Base-by-base conservation (phyloP, 1,139 yeast species). In the Geotrichum siamense region DNA sequence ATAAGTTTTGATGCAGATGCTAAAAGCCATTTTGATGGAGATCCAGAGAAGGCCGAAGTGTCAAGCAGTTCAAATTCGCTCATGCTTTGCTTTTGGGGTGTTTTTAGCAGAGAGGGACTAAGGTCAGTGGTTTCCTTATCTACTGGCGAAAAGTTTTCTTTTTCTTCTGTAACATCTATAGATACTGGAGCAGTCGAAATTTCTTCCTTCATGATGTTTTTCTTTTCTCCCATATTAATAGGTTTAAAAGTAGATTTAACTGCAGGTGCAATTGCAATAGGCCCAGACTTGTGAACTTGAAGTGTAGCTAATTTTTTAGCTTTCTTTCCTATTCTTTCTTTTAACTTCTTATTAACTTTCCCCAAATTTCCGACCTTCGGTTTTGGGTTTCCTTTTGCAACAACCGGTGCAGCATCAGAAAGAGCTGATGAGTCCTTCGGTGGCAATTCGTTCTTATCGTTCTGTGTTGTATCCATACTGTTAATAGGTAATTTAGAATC, bases 1-100 rank as follows among this genome's bases (percentile, higher is more conserved):
- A 30, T 29, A 9, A 30, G 21, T 29, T 39, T 39, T 6, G 35
- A 30, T 13, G 40, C 39, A 4, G 47, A 35, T 1, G 47, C 38
- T 12, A 43, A 25, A 2, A 43, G 31, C 47, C 47, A 43, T 19
- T 38, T 41, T 6, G 47, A 39, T 8, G 47, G 47, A 3, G 47
- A 43, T n/a, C 47, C 47, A 3, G 47, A 28, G 29, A 43, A 43
- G 4, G 32, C 26, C 8, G 47, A 23, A 12, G 21, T 12, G 21
- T 39, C 43, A 21, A 43, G 39, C 22, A 43, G 35, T 13, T 32
- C 43, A 34, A 43, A 43, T 40, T 43, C 45, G 5, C 30, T 2
- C 9, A 32, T 38, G 22, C 23, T 9, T 19, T 37, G 29, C 21
- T 35, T 38, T 12, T 23, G 27, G 9, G 27, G 30, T 10, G 29